Conservation (phyloP, 139 green algal species). For the Axilococcus clingmanii region DNA sequence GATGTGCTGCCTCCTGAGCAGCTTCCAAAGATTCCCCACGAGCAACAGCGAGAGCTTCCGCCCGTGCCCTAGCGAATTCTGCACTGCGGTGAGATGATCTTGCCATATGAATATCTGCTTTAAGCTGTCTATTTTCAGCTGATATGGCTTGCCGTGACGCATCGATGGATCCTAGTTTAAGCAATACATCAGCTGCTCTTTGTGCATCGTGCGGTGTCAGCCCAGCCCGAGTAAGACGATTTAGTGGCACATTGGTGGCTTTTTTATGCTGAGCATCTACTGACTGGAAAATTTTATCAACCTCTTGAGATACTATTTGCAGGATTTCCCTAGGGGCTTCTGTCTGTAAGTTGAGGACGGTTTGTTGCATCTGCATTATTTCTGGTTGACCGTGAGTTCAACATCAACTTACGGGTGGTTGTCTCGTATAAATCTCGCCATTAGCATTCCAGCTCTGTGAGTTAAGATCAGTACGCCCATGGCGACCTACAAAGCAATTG, state of each 20-base stretch:
- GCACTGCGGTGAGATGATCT: too few species aligned
- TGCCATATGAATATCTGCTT: too few species aligned
- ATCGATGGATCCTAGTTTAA: constrained; percentile 16
- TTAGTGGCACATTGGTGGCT: constrained; percentile 1
- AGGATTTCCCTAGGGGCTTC: constrained; percentile 5
- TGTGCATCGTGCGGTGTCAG: constrained; percentile 11
- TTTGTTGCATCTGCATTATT: too few species aligned
- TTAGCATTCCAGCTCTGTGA: too few species aligned
- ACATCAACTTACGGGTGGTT: too few species aligned
- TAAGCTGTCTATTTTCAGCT: too few species aligned
- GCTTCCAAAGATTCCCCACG: constrained; percentile 20
- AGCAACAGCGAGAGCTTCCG: constrained; percentile 19
- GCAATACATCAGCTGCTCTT: constrained; percentile 15
- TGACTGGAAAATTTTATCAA: constrained; percentile 13
- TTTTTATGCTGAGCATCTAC: not conserved
- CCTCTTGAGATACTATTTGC: constrained; percentile 17
- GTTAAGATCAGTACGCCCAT: too few species aligned
- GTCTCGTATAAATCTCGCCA: too few species aligned
- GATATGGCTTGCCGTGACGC: not conserved
- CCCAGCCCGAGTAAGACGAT: constrained; percentile 12
- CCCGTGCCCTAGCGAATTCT: constrained; percentile 20
- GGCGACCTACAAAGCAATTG: too few species aligned
- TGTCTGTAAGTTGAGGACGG: too few species aligned
- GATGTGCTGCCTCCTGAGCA: constrained; percentile 9
- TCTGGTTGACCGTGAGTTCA: too few species aligned